These are phyloP conservation scores for Pseudopediastrum boryanum DNA, from an alignment of 139 green algal species.

Conservation along the genomic window DNA sequence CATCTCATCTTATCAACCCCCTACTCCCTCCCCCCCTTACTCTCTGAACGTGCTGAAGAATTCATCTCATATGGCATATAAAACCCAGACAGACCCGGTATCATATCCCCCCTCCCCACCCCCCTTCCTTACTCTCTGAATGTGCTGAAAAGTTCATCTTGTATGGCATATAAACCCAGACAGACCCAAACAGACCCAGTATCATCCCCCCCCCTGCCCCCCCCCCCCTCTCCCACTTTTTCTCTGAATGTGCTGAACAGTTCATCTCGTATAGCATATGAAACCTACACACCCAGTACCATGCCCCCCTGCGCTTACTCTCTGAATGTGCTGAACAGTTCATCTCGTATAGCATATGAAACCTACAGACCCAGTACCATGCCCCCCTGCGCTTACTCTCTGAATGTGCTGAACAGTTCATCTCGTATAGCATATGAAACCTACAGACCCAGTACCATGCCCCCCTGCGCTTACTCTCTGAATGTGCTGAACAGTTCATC, in stretches of 20 bases:
- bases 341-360: slow-evolving; percentile 61
- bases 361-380: too few species aligned
- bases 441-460: too few species aligned
- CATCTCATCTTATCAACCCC: too few species aligned
- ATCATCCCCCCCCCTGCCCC: too few species aligned
- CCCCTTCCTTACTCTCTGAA: slow-evolving; percentile 60
- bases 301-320: slow-evolving; percentile 11
- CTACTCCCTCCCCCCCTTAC: slow-evolving; percentile 6
- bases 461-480: slow-evolving; percentile 33
- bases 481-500: slow-evolving; percentile 86
- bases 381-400: slow-evolving; percentile 35
- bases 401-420: slow-evolving; percentile 85
- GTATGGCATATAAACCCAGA: too few species aligned
- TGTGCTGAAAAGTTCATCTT: slow-evolving; percentile 82
- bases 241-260: slow-evolving; percentile 81
- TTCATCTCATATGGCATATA: slow-evolving; percentile 71
- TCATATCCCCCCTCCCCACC: too few species aligned
- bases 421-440: slow-evolving; percentile 59
- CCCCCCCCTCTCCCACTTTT: background rate
- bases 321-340: slow-evolving; percentile 84
- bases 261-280: slow-evolving; percentile 69
- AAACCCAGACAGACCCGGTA: too few species aligned
- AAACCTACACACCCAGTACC: too few species aligned
- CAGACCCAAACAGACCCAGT: too few species aligned
- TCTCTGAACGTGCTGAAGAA: slow-evolving; percentile 80